Conservation (phyloP, 2,329 filamentous ascomycete species). For the Alternaria longipes region DNA sequence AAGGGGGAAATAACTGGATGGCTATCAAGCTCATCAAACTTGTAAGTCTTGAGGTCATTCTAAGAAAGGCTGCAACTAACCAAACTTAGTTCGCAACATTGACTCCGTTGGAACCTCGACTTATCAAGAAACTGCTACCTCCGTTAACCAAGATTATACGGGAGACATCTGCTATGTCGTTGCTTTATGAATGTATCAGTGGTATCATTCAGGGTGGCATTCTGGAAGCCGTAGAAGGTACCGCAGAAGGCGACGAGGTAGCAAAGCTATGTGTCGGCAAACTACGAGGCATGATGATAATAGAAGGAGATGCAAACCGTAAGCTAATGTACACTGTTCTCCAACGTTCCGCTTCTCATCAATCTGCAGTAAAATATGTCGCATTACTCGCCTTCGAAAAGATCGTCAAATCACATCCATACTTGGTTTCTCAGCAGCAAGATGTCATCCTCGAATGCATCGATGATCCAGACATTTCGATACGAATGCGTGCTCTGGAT, state of each 20-base stretch:
- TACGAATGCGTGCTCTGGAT: slow-evolving; percentile 90
- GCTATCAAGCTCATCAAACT: slow-evolving; percentile 99
- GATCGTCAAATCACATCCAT: slow-evolving; percentile 87
- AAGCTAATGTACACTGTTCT: slow-evolving; percentile 52
- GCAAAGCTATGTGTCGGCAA: slow-evolving; percentile 92
- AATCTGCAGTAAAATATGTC: slow-evolving; percentile 85
- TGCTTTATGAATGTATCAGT: slow-evolving; percentile 97
- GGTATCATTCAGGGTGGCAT: slow-evolving; percentile 98
- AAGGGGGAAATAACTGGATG: slow-evolving; percentile 99
- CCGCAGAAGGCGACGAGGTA: slow-evolving; percentile 86
- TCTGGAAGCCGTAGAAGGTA: slow-evolving; percentile 80
- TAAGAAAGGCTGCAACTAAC: slow-evolving; percentile 18
- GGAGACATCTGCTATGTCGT: slow-evolving; percentile 96
- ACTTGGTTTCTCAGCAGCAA: slow-evolving; percentile 88
- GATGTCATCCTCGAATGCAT: slow-evolving; percentile 97
- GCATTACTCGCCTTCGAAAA: slow-evolving; percentile 94
- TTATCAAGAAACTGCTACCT: slow-evolving; percentile 89
- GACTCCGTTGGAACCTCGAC: slow-evolving; percentile 87
- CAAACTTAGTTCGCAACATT: slow-evolving; percentile 82
- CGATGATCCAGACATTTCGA: slow-evolving; percentile 94
- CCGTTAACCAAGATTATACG: slow-evolving; percentile 92
- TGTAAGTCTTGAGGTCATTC: slow-evolving; percentile 59
- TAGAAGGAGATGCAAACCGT: slow-evolving; percentile 94
- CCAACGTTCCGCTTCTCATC: slow-evolving; percentile 21
- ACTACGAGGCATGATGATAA: slow-evolving; percentile 89